Percentiles rank a stretch among this genome's conserved stretches.
phyloP scores from a whole-genome alignment of 305 asterid genomes.

The Fraxinus platypoda region DNA sequence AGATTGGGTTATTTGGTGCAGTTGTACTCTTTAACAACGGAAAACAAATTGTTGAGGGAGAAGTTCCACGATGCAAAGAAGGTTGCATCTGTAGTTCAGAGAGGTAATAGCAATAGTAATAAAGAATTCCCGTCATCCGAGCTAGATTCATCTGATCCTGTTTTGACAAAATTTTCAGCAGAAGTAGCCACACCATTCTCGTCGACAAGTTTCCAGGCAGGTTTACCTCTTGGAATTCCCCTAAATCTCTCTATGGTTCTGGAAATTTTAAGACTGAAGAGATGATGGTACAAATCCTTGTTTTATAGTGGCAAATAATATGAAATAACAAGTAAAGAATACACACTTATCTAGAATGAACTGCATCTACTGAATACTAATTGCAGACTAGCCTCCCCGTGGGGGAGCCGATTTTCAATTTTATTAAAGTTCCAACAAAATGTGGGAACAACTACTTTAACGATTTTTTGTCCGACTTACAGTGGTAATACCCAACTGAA shows the following conservation, averaged over 20 bases:
- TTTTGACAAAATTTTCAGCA: constrained; percentile 25
- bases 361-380: neutral
- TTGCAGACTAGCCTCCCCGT: neutral
- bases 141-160: constrained; percentile 18
- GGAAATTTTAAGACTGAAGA: neutral
- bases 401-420: neutral
- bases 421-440: neutral
- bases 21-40: constrained; percentile 51
- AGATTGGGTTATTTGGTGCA: constrained; percentile 26
- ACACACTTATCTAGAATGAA: neutral
- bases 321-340: neutral
- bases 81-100: constrained; percentile 16
- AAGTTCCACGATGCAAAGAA: constrained; percentile 30
- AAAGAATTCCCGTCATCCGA: constrained; percentile 21
- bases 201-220: constrained; percentile 32
- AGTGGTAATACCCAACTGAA: neutral
- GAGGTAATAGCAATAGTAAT: constrained; percentile 19
- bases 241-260: neutral
- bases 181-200: constrained; percentile 31
- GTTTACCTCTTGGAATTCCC: neutral
- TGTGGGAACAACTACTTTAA: neutral
- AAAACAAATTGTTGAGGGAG: constrained; percentile 57
- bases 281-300: neutral
- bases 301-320: neutral
- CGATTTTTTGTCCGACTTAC: neutral